Base-by-base conservation (phyloP, 2,329 filamentous ascomycete genomes). In the Penicillium sp. region DNA sequence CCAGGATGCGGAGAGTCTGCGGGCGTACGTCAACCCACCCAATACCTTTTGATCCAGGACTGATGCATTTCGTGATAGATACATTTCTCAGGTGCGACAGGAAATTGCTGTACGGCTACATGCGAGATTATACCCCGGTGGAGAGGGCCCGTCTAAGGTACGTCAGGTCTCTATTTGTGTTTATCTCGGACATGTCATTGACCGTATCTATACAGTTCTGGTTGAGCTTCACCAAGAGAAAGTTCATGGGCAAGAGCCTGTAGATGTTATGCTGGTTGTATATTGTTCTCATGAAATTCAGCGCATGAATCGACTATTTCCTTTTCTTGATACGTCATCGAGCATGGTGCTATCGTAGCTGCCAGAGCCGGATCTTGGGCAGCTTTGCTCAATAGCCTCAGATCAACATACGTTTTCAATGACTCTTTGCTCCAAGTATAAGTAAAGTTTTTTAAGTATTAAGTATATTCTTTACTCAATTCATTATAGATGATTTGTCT, bases 181-280 rank as follows among this genome's bases (percentile, higher is more conserved):
- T 11, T 9, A 39, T 11, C 4, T 11, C 3, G 24, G 44, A 16
- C 11, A 48, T 39, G 64, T 72, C 74, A 59, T 22, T 19, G 16
- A 45, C 49, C 39, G 6, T 27, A 51, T 4, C 84, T 80, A 3
- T 13, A 76, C 85, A 96, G 87, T 98, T 93, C 91, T 99, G 95
- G 95, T 79, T 99, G 75, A 98, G 95, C 82, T 99, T 97, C 76
- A 91, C 90, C 53, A 98, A 98, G 87, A 88, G 95, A 79, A 97
- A 97, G 86, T 99, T 99, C 74, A 98, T 99, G 95, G 93, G 93
- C 75, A 98, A 98, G 86, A 85, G 86, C 65, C 80, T 95, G 78
- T 93, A 82, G 65, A 68, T 71, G 54, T 29, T 58, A 55, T 31
- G 44, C 24, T 49, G 55, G 45, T 60, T 67, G 59, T 66, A 65